phyloP scores from a whole-genome alignment of 768 basidiomycete species.

The Sarcomyxa edulis region DNA sequence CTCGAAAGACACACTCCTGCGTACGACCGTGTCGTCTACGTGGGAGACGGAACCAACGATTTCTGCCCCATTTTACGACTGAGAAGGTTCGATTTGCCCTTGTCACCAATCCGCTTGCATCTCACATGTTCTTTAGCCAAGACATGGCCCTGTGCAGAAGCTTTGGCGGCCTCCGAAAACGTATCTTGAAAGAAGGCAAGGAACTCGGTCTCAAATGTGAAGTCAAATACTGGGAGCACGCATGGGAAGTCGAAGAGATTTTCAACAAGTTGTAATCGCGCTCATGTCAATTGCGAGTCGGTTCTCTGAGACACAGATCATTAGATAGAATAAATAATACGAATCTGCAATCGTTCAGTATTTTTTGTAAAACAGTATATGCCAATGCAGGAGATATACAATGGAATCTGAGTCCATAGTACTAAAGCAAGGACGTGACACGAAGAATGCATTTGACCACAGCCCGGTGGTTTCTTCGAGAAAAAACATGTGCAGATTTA shows the following conservation, averaged over 20 bases:
- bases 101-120: neutral
- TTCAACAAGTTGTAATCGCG: conserved; percentile 40
- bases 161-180: conserved; percentile 70
- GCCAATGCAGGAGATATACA: no score
- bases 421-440: no score
- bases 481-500: no score
- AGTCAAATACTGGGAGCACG: conserved; percentile 85
- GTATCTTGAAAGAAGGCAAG: conserved; percentile 70
- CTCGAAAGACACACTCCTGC: conserved; percentile 50
- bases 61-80: conserved; percentile 89
- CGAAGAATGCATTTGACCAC: no score
- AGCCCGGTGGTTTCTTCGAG: no score
- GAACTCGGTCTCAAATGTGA: conserved; percentile 61
- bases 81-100: conserved; percentile 58
- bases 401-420: no score
- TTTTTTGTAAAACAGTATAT: no score
- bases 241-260: conserved; percentile 94
- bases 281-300: no score
- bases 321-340: no score
- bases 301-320: no score
- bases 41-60: conserved; percentile 95
- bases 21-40: conserved; percentile 80
- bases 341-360: no score
- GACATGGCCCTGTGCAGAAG: conserved; percentile 81
- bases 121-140: conserved; percentile 42